Evolutionary conservation across 1,139 yeast species (phyloP).

Genomic region (Candida sp.): DNA sequence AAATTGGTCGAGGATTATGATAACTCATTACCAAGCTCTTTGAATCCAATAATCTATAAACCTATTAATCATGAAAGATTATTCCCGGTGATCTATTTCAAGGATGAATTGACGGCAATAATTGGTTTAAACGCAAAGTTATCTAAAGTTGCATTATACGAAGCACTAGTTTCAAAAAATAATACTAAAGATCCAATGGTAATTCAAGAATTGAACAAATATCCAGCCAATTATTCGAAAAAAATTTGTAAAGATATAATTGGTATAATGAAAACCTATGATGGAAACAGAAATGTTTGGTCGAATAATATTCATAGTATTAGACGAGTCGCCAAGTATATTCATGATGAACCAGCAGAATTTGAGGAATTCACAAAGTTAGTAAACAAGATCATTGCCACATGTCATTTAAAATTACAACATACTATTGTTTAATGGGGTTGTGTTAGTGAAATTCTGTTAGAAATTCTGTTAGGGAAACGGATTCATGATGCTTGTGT

Average conservation of each 20-base stretch:
- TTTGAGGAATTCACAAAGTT: conserved; percentile 22
- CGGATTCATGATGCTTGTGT: too few species aligned
- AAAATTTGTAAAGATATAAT: conserved; percentile 33
- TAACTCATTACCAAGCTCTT: conserved; percentile 20
- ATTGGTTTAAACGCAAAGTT: conserved; percentile 28
- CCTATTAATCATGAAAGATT: conserved; percentile 17
- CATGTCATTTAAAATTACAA: conserved; percentile 22
- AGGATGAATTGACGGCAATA: conserved; percentile 34
- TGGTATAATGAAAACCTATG: conserved; percentile 37
- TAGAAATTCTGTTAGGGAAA: too few species aligned
- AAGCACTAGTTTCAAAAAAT: conserved; percentile 20
- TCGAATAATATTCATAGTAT: conserved; percentile 32
- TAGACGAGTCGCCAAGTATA: conserved; percentile 26
- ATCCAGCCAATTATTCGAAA: conserved; percentile 22
- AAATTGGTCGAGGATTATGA: conserved; percentile 26
- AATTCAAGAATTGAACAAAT: conserved; percentile 17
- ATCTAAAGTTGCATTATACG: conserved; percentile 28
- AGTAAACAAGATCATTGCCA: conserved; percentile 21
- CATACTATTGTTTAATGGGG: conserved; percentile 6
- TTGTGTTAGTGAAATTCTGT: too few species aligned
- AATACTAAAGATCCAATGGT: conserved; percentile 13
- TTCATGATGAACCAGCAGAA: conserved; percentile 25
- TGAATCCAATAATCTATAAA: conserved; percentile 31
- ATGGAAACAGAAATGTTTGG: conserved; percentile 30
- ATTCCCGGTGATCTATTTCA: conserved; percentile 30